phyloP scores from a whole-genome alignment of 2,329 filamentous ascomycete species.

The Aspergillus sp. region DNA sequence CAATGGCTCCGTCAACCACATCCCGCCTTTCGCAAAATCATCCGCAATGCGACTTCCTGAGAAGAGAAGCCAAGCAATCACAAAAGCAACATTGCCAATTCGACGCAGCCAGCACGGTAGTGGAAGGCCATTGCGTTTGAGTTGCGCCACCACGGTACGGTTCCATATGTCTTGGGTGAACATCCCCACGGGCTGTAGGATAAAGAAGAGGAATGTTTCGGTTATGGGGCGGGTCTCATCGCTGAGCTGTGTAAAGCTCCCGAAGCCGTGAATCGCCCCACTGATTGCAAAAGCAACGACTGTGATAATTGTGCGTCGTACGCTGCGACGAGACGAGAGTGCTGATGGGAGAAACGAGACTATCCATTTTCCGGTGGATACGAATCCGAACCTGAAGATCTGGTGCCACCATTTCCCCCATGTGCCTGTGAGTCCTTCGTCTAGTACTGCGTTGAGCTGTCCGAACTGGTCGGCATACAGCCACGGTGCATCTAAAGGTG shows the following conservation, averaged over 20 bases:
- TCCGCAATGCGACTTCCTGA: constrained; percentile 69
- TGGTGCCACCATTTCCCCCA: constrained; percentile 94
- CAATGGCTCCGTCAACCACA: constrained; percentile 83
- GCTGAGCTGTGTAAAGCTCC: constrained; percentile 66
- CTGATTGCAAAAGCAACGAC: constrained; percentile 36
- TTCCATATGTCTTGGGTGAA: constrained; percentile 51
- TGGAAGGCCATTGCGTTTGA: constrained; percentile 18
- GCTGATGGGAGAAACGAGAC: constrained; percentile 27
- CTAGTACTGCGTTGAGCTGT: constrained; percentile 36
- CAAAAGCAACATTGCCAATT: constrained; percentile 61
- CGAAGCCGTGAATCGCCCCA: constrained; percentile 64
- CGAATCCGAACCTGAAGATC: constrained; percentile 67
- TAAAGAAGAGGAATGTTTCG: constrained; percentile 66
- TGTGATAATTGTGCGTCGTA: constrained; percentile 25
- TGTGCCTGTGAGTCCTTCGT: constrained; percentile 73
- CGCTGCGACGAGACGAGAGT: constrained; percentile 14
- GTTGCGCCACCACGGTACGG: constrained; percentile 20
- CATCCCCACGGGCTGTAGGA: constrained; percentile 67
- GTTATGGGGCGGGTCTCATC: constrained; percentile 56
- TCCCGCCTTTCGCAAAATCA: constrained; percentile 70
- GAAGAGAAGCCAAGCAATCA: constrained; percentile 65
- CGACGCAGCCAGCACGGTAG: constrained; percentile 52
- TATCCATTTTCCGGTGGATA: constrained; percentile 40
- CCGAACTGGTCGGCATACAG: constrained; percentile 63
- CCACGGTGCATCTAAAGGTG: constrained; percentile 61